Evolutionary conservation across 1,284 basidiomycete genomes (phyloP).

Genomic region (Marasmius oreades): DNA sequence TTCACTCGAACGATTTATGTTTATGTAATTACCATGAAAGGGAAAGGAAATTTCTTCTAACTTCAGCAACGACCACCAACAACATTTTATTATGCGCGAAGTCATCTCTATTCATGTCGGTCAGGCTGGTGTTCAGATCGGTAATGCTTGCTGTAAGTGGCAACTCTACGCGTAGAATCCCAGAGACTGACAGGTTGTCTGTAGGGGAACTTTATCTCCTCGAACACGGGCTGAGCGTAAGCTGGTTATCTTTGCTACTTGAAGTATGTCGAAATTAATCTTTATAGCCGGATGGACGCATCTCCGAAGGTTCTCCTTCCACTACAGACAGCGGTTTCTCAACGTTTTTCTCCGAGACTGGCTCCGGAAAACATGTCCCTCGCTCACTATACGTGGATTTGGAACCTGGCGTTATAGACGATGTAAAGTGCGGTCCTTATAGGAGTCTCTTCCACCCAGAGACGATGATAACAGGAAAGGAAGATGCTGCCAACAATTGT

Average conservation of each 20-base stretch:
- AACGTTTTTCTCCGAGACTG: slow-evolving; percentile 93
- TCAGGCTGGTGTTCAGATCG: slow-evolving; percentile 94
- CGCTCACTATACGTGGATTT: slow-evolving; percentile 97
- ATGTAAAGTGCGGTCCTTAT: slow-evolving; percentile 94
- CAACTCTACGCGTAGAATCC: slow-evolving; percentile 10
- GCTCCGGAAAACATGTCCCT: slow-evolving; percentile 95
- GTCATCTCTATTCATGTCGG: slow-evolving; percentile 93
- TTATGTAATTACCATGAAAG: background rate
- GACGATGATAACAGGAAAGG: slow-evolving; percentile 98
- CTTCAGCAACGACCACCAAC: background rate
- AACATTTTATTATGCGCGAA: slow-evolving; percentile 60
- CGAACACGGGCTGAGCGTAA: slow-evolving; percentile 93
- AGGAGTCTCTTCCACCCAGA: slow-evolving; percentile 97
- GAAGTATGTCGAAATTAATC: background rate
- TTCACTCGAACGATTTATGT: background rate
- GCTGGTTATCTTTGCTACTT: slow-evolving; percentile 26
- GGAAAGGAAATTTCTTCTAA: slow-evolving; percentile 1
- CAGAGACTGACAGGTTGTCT: slow-evolving; percentile 6
- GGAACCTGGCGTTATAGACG: slow-evolving; percentile 95
- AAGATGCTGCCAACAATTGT: slow-evolving; percentile 99
- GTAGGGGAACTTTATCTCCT: slow-evolving; percentile 97
- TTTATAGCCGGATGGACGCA: slow-evolving; percentile 74
- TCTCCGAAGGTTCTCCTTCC: slow-evolving; percentile 67
- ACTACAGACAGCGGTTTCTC: slow-evolving; percentile 89
- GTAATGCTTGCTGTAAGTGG: slow-evolving; percentile 86